Evolutionary conservation across 176 grass and related monocot genomes (phyloP).

Genomic region (Elaeis guineensis): DNA sequence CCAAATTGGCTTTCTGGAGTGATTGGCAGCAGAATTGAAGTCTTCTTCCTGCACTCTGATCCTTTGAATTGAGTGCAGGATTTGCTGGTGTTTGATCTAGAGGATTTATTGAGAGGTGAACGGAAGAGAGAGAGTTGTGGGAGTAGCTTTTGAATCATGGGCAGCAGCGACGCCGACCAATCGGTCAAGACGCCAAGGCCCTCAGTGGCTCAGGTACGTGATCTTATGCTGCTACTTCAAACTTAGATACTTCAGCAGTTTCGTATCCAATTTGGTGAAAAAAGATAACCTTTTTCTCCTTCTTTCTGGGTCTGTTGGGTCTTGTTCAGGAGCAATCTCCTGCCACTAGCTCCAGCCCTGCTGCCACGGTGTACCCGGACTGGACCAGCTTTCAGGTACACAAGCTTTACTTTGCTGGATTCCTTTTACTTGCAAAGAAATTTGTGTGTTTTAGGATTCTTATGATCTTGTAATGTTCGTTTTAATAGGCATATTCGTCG

Average conservation of each 20-base stretch:
- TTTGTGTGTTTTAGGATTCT: neutral
- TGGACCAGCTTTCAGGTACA: constrained; percentile 83
- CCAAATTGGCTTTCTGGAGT: no score
- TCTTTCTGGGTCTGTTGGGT: neutral
- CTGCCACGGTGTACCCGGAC: constrained; percentile 56
- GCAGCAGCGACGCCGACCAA: constrained; percentile 55
- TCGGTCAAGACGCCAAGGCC: constrained; percentile 59
- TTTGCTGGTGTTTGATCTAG: no score
- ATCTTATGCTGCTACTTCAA: constrained; percentile 1
- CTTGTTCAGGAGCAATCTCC: constrained; percentile 67
- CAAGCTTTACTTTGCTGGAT: neutral
- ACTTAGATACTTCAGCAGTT: neutral
- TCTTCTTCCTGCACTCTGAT: no score
- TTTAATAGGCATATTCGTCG: constrained; percentile 64
- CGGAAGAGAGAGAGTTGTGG: constrained; percentile 28
- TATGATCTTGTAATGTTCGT: constrained; percentile 5
- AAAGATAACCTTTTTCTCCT: neutral
- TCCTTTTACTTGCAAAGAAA: neutral
- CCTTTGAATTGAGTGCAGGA: no score
- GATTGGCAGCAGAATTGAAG: no score
- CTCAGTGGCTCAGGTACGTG: constrained; percentile 52
- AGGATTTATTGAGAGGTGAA: neutral
- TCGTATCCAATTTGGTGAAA: neutral
- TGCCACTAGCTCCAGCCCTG: constrained; percentile 35
- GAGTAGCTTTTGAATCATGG: constrained; percentile 39